Evolutionary conservation across 768 basidiomycete genomes (phyloP).

Genomic region (Solioccasus polychromus): DNA sequence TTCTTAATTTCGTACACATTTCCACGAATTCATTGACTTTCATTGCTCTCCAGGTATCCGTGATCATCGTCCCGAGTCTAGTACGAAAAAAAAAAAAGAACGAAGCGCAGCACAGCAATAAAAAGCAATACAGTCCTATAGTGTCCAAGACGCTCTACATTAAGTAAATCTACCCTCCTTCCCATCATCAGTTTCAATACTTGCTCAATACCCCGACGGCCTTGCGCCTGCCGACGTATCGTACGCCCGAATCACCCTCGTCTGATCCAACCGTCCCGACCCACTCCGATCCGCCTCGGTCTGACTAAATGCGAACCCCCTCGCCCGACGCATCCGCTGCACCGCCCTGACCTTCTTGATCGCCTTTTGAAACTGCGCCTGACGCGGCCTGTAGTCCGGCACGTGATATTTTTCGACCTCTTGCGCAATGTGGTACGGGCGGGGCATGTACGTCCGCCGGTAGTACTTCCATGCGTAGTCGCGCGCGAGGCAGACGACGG

Average conservation of each 20-base stretch:
- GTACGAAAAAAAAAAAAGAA: no score
- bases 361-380: slow-evolving; percentile 99
- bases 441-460: slow-evolving; percentile 83
- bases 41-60: no score
- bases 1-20: no score
- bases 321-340: slow-evolving; percentile 92
- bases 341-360: slow-evolving; percentile 99
- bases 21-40: no score
- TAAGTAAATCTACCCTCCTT: no score
- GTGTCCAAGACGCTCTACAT: no score
- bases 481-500: slow-evolving; percentile 77
- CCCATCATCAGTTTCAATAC: no score
- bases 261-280: slow-evolving; percentile 68
- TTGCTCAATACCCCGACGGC: slow-evolving; percentile 75
- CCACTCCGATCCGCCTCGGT: slow-evolving; percentile 77
- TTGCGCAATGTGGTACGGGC: slow-evolving; percentile 97
- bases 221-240: slow-evolving; percentile 76
- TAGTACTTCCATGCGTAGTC: slow-evolving; percentile 99
- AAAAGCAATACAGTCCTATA: no score
- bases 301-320: slow-evolving; percentile 98
- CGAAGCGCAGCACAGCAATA: no score
- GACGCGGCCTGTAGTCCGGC: slow-evolving; percentile 92
- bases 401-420: slow-evolving; percentile 99
- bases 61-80: no score
- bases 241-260: slow-evolving; percentile 79